Evolutionary conservation across 1,284 basidiomycete genomes (phyloP), one percentile per base, ranked within the genome.

Genomic region (Sanguinoderma infundibulare): DNA sequence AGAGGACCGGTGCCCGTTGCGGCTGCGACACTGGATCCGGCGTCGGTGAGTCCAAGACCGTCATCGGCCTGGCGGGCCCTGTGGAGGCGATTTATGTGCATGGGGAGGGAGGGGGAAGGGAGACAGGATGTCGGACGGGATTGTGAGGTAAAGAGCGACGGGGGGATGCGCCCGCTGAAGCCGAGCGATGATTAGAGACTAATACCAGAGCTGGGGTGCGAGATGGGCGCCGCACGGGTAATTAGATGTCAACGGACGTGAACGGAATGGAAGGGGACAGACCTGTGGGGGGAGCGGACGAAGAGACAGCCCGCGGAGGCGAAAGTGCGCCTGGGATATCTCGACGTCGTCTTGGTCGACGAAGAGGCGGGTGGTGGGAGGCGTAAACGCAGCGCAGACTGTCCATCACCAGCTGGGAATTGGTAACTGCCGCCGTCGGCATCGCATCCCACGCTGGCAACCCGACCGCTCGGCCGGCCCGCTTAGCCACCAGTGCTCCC

Each of bases 141-240:
- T 60, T 20, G 36, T 38, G 56, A 56, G 59, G 65, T 67, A 74
- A 74, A 49, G 73, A 74, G 64, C 64, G 73, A 69, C 70, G 61
- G 63, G 69, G 69, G 67, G 65, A 63, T 68, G 67, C 63, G 67
- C 69, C 68, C 65, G 68, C 65, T 53, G 53, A 56, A 34, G 64
- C 59, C 61, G 68, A 63, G 65, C 60, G 59, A 59, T 55, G 64
- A 65, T 61, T 60, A 64, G 63, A 62, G 59, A 62, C 50, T 61
- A 59, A 56, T 59, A 55, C 34, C 57, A 53, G 49, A 51, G 57
- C 60, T 58, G 60, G 8, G 35, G 56, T 38, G 58, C 55, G 51
- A 24, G 58, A 35, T 20, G 49, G 49, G 32, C 49, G 34, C 20
- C 42, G 22, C 20, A 22, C 38, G 59, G 51, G 61, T 56, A 58